Conservation (phyloP, 495 filamentous ascomycete genomes). For the Trichocladium antarcticum region DNA sequence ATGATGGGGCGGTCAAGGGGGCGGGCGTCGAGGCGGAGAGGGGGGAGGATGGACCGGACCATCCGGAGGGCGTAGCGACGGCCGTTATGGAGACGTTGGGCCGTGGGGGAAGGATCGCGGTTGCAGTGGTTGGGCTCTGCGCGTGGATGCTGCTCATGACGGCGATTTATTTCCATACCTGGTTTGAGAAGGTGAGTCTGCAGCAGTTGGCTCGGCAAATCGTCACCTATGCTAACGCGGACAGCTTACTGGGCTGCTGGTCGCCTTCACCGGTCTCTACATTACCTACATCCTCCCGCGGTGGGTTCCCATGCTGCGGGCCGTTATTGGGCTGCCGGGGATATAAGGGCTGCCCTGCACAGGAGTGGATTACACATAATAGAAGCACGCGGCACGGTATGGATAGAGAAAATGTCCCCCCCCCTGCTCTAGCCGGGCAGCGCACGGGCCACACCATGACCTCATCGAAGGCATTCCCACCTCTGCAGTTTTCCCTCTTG, state of each 20-base stretch:
- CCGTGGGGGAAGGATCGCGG: constrained; percentile 35
- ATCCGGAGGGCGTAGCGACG: constrained; percentile 12
- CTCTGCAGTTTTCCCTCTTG: neutral
- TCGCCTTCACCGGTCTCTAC: constrained; percentile 59
- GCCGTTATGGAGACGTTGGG: constrained; percentile 25
- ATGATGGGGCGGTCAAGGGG: constrained; percentile 47
- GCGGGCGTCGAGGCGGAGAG: constrained; percentile 33
- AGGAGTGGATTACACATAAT: neutral
- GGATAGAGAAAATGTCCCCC: too few relatives aligned
- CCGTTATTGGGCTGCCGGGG: constrained; percentile 65
- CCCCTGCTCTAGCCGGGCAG: too few relatives aligned
- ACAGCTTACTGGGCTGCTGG: constrained; percentile 59
- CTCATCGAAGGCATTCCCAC: constrained; percentile 27
- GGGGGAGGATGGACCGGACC: constrained; percentile 23
- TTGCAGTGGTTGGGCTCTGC: constrained; percentile 50
- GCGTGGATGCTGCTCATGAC: constrained; percentile 99
- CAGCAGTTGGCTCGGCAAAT: neutral
- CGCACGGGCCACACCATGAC: constrained; percentile 25
- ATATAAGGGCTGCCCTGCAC: constrained; percentile 32
- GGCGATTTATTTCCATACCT: constrained; percentile 93
- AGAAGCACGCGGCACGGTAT: neutral
- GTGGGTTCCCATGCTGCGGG: constrained; percentile 48
- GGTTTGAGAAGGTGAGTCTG: constrained; percentile 80
- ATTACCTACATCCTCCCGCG: constrained; percentile 68
- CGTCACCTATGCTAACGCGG: neutral